Conservation (phyloP, 1,284 basidiomycete genomes). For the Melampsora abietis-canadensis region DNA sequence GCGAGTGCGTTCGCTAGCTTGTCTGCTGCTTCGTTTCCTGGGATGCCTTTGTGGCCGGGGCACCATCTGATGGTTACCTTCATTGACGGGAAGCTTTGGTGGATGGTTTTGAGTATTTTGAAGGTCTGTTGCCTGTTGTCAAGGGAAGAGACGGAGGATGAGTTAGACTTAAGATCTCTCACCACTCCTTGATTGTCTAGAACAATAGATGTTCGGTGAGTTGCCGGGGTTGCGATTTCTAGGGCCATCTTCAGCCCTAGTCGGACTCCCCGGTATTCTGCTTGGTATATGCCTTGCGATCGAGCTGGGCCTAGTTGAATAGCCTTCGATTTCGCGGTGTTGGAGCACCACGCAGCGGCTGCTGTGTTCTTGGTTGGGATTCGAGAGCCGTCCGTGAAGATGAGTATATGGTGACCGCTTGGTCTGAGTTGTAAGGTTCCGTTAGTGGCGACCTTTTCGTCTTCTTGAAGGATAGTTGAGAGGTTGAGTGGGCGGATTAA, state of each 20-base stretch:
- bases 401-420: background rate
- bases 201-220: background rate
- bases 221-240: background rate
- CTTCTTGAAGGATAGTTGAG: background rate
- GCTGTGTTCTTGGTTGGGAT: background rate
- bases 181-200: constrained; percentile 8
- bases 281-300: background rate
- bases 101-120: too few species aligned
- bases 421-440: background rate
- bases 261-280: background rate
- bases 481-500: background rate
- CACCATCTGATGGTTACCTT: background rate
- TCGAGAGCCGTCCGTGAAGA: constrained; percentile 13
- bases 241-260: background rate
- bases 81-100: background rate
- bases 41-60: constrained; percentile 2
- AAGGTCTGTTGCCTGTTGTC: background rate
- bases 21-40: background rate
- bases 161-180: background rate
- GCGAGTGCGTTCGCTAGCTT: background rate
- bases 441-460: background rate
- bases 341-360: constrained; percentile 1
- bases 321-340: background rate
- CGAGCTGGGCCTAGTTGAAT: background rate
- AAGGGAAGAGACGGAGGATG: background rate